Percentiles rank a stretch among this genome's conserved stretches.
Evolutionary conservation across 2,329 filamentous ascomycete species (phyloP).

Genomic region (Arthroderma uncinatum): DNA sequence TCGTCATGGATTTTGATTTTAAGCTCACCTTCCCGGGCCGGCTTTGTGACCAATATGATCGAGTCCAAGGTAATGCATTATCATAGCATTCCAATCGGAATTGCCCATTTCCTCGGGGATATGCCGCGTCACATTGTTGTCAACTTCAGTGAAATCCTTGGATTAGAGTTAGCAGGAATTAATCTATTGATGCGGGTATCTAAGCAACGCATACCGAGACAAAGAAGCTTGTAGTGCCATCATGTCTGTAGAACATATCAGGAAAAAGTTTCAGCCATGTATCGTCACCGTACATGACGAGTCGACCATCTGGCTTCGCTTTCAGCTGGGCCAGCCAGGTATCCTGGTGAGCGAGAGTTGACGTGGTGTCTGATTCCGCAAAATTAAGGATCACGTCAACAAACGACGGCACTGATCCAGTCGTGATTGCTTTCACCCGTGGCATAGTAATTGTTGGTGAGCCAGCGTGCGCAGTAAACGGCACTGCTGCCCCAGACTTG

Average conservation of each 20-base stretch:
- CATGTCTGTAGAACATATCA: slow-evolving; percentile 68
- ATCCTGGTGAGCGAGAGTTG: slow-evolving; percentile 76
- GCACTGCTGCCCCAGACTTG: slow-evolving; percentile 67
- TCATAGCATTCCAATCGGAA: slow-evolving; percentile 82
- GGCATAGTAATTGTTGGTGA: slow-evolving; percentile 98
- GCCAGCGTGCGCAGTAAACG: slow-evolving; percentile 91
- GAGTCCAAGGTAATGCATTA: slow-evolving; percentile 88
- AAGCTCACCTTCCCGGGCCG: slow-evolving; percentile 61
- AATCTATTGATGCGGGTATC: neutral
- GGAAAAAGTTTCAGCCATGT: slow-evolving; percentile 98
- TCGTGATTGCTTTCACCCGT: slow-evolving; percentile 91
- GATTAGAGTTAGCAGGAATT: slow-evolving; percentile 7
- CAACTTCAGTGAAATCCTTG: slow-evolving; percentile 94
- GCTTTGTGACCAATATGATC: slow-evolving; percentile 98
- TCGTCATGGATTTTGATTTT: neutral
- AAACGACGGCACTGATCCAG: slow-evolving; percentile 95
- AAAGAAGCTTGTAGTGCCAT: slow-evolving; percentile 96
- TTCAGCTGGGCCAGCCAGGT: slow-evolving; percentile 94
- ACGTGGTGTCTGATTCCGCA: slow-evolving; percentile 83
- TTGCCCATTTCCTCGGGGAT: slow-evolving; percentile 62
- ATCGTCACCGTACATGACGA: slow-evolving; percentile 94
- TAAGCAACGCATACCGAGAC: slow-evolving; percentile 60
- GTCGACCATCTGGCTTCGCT: slow-evolving; percentile 55
- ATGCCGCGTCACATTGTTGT: slow-evolving; percentile 92
- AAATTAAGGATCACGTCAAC: slow-evolving; percentile 94